Base-by-base conservation (phyloP, 2,329 filamentous ascomycete genomes). In the Alternaria burnsii region DNA sequence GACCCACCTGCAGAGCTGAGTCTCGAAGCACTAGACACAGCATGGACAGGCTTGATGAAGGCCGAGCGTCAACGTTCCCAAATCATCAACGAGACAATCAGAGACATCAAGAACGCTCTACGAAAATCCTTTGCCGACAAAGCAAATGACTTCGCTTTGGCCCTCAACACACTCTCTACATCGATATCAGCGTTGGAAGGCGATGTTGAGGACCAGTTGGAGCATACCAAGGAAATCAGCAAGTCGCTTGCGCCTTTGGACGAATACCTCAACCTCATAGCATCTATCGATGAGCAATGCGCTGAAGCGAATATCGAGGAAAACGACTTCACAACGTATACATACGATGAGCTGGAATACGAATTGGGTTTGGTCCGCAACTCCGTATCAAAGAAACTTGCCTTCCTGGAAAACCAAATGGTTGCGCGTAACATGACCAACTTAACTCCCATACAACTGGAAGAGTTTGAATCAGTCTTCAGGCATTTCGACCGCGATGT, bases 281-380 rank as follows among this genome's bases (percentile, higher is more conserved):
- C 89, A 14, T 88, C 88, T 11, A 86, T 98, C 48, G 94, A 97
- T 74, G 88, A 88, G 65, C 93, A 97, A 80, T 99, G 95, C 77
- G 87, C 90, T 61, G 94, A 98, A 82, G 95, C 95, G 63, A 98
- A 99, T 77, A 97, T 99, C 66, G 95, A 99, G 79, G 95, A 99
- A 75, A 99, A 99, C 79, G 95, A 99, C 82, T 98, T 95, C 79
- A 99, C 95, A n/a, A 98, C 94, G 9, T 98, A 98, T 81, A 97
- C 94, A 10, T 95, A 98, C 78, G 95, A 99, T 76, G 95, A 99
- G 80, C 86, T 99, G 42, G 89, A 89, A 61, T 99, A 99, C 81
- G 95, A 99, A 80, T 86, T 98, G 59, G 89, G 92, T 16, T 86
- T 99, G 30, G 95, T 98, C 58, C 94, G 93, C 76, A 90, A 91